phyloP scores from a whole-genome alignment of 1,284 basidiomycete species.

The Ganoderma boninense region DNA sequence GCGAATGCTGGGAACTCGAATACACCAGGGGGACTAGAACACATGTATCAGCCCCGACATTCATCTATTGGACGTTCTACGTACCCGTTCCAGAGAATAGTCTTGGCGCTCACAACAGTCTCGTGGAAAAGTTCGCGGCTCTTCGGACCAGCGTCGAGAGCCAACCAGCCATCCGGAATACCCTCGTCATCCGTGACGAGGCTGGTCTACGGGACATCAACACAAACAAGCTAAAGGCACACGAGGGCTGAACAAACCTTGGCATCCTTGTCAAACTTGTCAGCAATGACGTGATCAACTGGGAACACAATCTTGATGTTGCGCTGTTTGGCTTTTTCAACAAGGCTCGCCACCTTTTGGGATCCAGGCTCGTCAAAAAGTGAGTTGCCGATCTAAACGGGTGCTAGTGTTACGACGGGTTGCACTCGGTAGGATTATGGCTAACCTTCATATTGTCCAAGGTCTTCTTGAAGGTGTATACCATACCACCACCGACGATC shows the following conservation, averaged over 20 bases:
- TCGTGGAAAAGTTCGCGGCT: constrained; percentile 83
- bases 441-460: constrained; percentile 79
- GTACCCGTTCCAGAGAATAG: constrained; percentile 98
- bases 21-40: constrained; percentile 90
- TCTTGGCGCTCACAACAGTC: constrained; percentile 91
- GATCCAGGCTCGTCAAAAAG: constrained; percentile 94
- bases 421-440: constrained; percentile 1
- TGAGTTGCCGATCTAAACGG: constrained; percentile 86
- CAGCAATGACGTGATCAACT: constrained; percentile 92
- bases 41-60: neutral
- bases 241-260: constrained; percentile 54
- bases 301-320: constrained; percentile 97
- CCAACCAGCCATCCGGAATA: constrained; percentile 95
- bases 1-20: constrained; percentile 97
- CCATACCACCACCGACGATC: constrained; percentile 99
- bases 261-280: constrained; percentile 96
- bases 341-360: constrained; percentile 84
- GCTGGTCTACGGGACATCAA: constrained; percentile 61
- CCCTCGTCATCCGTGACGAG: constrained; percentile 84
- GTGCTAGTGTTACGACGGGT: constrained; percentile 18
- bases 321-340: constrained; percentile 95
- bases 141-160: constrained; percentile 89
- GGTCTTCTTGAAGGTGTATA: constrained; percentile 99
- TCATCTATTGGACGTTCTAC: constrained; percentile 24
- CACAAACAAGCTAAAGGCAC: neutral